phyloP scores from a whole-genome alignment of 1,139 yeast genomes.

The Pichia kudriavzevii region DNA sequence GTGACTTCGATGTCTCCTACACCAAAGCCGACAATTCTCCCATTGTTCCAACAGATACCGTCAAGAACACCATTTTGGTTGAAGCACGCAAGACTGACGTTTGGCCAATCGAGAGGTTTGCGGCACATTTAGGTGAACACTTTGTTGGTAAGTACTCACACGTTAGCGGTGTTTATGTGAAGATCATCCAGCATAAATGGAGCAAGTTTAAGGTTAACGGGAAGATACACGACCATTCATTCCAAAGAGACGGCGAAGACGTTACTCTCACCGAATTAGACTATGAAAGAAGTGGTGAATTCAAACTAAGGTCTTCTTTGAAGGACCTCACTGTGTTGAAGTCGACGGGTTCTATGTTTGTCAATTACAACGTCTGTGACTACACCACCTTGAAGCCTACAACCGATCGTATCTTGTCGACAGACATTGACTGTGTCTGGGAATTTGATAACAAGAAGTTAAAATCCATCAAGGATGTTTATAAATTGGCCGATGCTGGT shows the following conservation, averaged over 20 bases:
- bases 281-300: constrained; percentile 42
- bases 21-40: constrained; percentile 81
- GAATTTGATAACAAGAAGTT: constrained; percentile 48
- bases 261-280: constrained; percentile 54
- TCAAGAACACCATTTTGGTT: constrained; percentile 77
- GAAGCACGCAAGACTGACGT: constrained; percentile 75
- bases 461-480: constrained; percentile 44
- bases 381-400: constrained; percentile 83
- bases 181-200: constrained; percentile 72
- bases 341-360: constrained; percentile 91
- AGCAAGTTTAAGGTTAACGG: constrained; percentile 68
- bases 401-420: constrained; percentile 74
- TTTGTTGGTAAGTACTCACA: constrained; percentile 70
- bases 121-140: constrained; percentile 76
- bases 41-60: constrained; percentile 93
- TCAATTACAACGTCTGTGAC: constrained; percentile 79
- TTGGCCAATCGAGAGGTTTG: constrained; percentile 89
- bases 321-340: constrained; percentile 82
- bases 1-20: constrained; percentile 70
- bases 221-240: constrained; percentile 72
- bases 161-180: constrained; percentile 62
- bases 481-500: constrained; percentile 49
- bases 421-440: constrained; percentile 79
- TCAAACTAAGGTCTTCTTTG: constrained; percentile 59
- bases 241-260: constrained; percentile 78